A percentile compares a stretch with the other conserved stretches of the same genome.
Conservation (phyloP, 495 filamentous ascomycete genomes). For the Penicillium antarcticum region DNA sequence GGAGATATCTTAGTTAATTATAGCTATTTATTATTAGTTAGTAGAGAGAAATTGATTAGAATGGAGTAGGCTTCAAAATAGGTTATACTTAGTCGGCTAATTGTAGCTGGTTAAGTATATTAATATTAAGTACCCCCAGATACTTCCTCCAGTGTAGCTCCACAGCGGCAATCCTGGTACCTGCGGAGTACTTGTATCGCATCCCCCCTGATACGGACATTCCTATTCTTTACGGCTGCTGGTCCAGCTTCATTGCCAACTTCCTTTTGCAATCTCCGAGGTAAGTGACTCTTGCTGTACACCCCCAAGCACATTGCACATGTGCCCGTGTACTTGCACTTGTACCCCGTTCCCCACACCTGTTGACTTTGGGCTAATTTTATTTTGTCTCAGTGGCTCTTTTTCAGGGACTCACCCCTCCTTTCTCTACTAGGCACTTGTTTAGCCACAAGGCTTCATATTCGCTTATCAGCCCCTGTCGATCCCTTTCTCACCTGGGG, state of each 20-base stretch:
- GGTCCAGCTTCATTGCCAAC: conserved; percentile 13
- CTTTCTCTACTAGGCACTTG: neutral
- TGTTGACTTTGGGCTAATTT: neutral
- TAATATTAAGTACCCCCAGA: neutral
- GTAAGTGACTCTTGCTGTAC: neutral
- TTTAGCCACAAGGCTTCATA: conserved; percentile 1
- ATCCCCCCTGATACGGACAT: conserved; percentile 5
- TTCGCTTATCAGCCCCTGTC: conserved; percentile 17
- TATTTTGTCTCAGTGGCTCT: neutral
- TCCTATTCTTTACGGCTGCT: conserved; percentile 8
- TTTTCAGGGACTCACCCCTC: conserved; percentile 4
- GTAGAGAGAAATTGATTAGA: neutral
- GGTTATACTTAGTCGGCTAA: too few species aligned
- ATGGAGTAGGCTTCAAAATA: too few species aligned
- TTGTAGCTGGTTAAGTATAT: neutral
- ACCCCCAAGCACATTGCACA: too few species aligned
- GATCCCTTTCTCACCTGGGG: conserved; percentile 11
- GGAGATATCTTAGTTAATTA: too few species aligned
- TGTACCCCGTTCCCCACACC: too few species aligned
- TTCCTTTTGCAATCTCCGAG: neutral
- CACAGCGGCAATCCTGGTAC: conserved; percentile 5
- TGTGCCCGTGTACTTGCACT: neutral
- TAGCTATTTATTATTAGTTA: conserved; percentile 7
- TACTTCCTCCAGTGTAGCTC: neutral
- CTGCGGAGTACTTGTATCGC: conserved; percentile 11